These are phyloP conservation scores for Fusarium decemcellulare DNA, from an alignment of 2,329 filamentous ascomycete genomes.

Conservation along the genomic window DNA sequence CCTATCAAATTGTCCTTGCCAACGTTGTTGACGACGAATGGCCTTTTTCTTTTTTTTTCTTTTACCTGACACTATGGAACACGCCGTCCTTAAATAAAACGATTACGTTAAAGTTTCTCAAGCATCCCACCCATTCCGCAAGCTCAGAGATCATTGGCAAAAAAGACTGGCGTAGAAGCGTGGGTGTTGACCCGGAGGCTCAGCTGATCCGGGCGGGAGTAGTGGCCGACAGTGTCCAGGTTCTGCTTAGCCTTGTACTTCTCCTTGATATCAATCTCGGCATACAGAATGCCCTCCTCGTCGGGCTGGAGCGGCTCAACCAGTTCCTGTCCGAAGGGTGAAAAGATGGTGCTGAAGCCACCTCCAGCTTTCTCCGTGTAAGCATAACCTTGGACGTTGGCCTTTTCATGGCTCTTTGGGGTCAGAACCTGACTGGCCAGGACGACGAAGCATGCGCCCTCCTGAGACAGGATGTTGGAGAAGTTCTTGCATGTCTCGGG, in stretches of 20 bases:
- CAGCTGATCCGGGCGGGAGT: background rate
- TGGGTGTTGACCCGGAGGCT: background rate
- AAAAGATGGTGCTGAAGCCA: conserved; percentile 2
- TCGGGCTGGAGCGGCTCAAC: background rate
- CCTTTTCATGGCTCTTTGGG: background rate
- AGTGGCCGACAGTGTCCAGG: background rate
- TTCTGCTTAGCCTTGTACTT: background rate
- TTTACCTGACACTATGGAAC: too few relatives aligned
- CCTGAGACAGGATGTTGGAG: background rate
- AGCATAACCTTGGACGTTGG: background rate
- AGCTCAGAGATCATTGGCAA: too few relatives aligned
- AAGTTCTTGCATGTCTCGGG: background rate
- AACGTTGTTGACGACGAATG: too few relatives aligned
- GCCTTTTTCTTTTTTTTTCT: too few relatives aligned
- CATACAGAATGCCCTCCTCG: background rate
- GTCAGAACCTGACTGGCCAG: background rate
- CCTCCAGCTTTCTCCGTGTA: background rate
- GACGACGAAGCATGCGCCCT: conserved; percentile 1
- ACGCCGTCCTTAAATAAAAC: too few relatives aligned
- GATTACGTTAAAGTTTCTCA: too few relatives aligned
- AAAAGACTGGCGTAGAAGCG: too few relatives aligned
- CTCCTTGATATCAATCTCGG: background rate
- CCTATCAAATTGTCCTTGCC: too few relatives aligned
- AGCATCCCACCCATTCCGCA: too few relatives aligned
- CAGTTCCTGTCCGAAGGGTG: background rate